Percentiles rank a stretch among this genome's conserved stretches.
These are phyloP conservation scores for Solioccasus polychromus DNA, from an alignment of 768 basidiomycete species.

Conservation along the genomic window DNA sequence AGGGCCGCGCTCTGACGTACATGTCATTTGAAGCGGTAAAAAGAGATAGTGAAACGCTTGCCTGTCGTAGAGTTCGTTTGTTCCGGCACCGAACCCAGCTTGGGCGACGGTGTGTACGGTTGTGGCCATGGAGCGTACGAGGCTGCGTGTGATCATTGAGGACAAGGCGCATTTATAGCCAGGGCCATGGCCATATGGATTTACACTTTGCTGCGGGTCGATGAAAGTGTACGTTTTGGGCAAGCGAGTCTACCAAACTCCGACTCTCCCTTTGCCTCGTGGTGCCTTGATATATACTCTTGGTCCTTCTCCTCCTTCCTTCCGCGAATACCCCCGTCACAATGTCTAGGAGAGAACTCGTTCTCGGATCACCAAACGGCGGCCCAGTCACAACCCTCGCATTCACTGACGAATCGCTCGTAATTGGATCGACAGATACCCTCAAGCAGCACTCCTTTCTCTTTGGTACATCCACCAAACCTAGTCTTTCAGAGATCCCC, in stretches of 20 bases:
- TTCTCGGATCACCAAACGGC: slow-evolving; percentile 15
- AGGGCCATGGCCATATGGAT: too few relatives aligned
- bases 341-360: slow-evolving; percentile 23
- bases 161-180: neutral
- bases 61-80: slow-evolving; percentile 82
- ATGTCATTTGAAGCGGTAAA: neutral
- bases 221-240: too few relatives aligned
- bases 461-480: slow-evolving; percentile 4
- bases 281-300: too few relatives aligned
- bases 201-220: too few relatives aligned
- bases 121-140: slow-evolving; percentile 25
- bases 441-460: slow-evolving; percentile 7
- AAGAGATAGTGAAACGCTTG: slow-evolving; percentile 20
- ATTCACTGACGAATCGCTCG: slow-evolving; percentile 26
- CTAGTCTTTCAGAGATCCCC: slow-evolving; percentile 30
- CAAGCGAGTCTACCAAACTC: too few relatives aligned
- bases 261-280: too few relatives aligned
- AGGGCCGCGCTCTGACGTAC: slow-evolving; percentile 65
- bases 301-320: neutral
- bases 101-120: slow-evolving; percentile 66
- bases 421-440: slow-evolving; percentile 20
- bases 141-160: neutral
- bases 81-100: slow-evolving; percentile 72
- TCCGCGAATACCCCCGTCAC: neutral
- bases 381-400: slow-evolving; percentile 21